Evolutionary conservation across 345 rosid species (phyloP).

Genomic region (Aurinia saxatilis): DNA sequence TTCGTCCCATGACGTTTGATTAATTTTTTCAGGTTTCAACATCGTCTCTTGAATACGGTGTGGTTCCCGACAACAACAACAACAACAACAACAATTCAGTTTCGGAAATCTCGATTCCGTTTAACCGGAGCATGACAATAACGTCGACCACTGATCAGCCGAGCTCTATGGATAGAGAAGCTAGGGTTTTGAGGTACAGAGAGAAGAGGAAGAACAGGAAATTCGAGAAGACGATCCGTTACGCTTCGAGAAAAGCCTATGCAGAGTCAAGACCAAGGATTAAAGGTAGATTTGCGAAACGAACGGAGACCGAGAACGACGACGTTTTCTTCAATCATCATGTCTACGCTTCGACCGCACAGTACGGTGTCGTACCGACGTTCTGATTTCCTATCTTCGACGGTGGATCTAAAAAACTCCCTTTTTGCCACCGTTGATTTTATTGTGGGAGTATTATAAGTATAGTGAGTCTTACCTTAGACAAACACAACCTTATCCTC

Average conservation of each 20-base stretch:
- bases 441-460: background rate
- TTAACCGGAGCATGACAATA: slow-evolving; percentile 28
- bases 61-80: slow-evolving; percentile 70
- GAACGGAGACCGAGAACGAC: slow-evolving; percentile 46
- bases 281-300: slow-evolving; percentile 92
- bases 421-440: background rate
- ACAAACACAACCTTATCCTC: slow-evolving; percentile 6
- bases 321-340: slow-evolving; percentile 18
- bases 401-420: slow-evolving; percentile 5
- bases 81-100: slow-evolving; percentile 28
- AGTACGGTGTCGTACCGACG: slow-evolving; percentile 77
- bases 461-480: slow-evolving; percentile 30
- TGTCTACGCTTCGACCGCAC: slow-evolving; percentile 21
- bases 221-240: slow-evolving; percentile 93
- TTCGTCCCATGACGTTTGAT: no score
- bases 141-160: slow-evolving; percentile 25
- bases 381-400: slow-evolving; percentile 18
- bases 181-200: slow-evolving; percentile 86
- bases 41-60: slow-evolving; percentile 72
- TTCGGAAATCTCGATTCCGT: slow-evolving; percentile 60
- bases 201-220: slow-evolving; percentile 96
- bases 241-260: slow-evolving; percentile 89
- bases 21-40: slow-evolving; percentile 54
- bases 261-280: slow-evolving; percentile 93
- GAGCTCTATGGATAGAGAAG: slow-evolving; percentile 53